Percentiles rank a stretch among this genome's conserved stretches.
phyloP scores from a whole-genome alignment of 192 early-diverging fungal genomes.

The Coemansia guatemalensis region DNA sequence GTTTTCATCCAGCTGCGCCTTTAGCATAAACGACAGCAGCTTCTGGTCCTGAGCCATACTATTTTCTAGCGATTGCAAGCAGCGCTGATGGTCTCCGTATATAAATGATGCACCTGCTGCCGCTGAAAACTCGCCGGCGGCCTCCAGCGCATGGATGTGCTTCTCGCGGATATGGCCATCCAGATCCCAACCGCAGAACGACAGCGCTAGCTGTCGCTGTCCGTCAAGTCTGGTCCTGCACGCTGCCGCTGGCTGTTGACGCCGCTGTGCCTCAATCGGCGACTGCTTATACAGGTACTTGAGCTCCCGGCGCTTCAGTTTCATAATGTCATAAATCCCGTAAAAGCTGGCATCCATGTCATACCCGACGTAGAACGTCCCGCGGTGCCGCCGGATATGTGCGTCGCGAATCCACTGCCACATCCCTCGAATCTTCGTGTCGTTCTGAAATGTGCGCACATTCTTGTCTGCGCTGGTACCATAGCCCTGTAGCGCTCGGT shows the following conservation, averaged over 20 bases:
- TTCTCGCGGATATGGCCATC: slow-evolving; percentile 49
- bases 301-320: slow-evolving; percentile 52
- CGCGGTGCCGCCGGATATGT: slow-evolving; percentile 42
- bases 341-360: slow-evolving; percentile 43
- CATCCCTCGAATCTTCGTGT: slow-evolving; percentile 19
- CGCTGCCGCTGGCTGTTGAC: slow-evolving; percentile 1
- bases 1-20: slow-evolving; percentile 43
- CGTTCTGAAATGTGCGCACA: slow-evolving; percentile 18
- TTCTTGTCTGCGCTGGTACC: slow-evolving; percentile 66
- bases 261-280: slow-evolving; percentile 12
- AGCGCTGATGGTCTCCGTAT: slow-evolving; percentile 71
- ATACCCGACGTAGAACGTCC: slow-evolving; percentile 58
- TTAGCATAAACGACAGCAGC: slow-evolving; percentile 71
- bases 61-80: slow-evolving; percentile 60
- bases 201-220: slow-evolving; percentile 55
- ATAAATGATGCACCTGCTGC: slow-evolving; percentile 91
- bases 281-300: slow-evolving; percentile 55
- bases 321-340: slow-evolving; percentile 30
- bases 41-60: slow-evolving; percentile 58
- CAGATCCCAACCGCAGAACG: slow-evolving; percentile 58
- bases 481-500: slow-evolving; percentile 75
- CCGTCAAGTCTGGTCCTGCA: slow-evolving; percentile 22
- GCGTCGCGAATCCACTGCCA: slow-evolving; percentile 57
- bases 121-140: slow-evolving; percentile 67
- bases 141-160: slow-evolving; percentile 59